Conservation (phyloP, 1,284 basidiomycete species). For the Anthracocystis panici-leucophaei region DNA sequence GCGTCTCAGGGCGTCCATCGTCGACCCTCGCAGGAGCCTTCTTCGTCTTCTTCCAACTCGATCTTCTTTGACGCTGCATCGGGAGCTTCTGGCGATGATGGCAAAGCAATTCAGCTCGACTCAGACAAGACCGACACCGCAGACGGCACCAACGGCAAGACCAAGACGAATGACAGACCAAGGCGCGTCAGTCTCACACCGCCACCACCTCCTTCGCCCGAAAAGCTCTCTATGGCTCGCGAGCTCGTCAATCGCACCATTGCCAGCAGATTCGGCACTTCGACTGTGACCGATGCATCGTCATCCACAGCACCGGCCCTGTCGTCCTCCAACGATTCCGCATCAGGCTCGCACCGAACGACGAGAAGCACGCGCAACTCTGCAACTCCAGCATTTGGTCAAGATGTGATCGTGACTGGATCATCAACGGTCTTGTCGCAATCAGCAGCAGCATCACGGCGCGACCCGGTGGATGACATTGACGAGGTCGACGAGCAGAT, state of each 20-base stretch:
- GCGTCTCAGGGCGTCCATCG: conserved; percentile 18
- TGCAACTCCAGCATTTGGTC: conserved; percentile 18
- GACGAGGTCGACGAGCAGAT: conserved; percentile 18
- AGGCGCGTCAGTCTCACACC: conserved; percentile 37
- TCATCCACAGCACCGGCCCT: not conserved
- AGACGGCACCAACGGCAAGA: not conserved
- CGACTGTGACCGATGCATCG: conserved; percentile 2
- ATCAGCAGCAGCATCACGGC: not conserved
- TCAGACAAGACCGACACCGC: not conserved
- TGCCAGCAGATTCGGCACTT: conserved; percentile 12
- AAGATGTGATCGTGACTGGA: not conserved
- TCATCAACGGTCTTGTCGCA: conserved; percentile 1
- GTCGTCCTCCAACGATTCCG: not conserved
- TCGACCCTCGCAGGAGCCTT: conserved; percentile 20
- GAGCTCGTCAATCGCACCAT: conserved; percentile 37
- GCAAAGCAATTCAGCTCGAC: not conserved
- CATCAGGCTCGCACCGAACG: not conserved
- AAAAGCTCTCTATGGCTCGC: conserved; percentile 37
- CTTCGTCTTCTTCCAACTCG: conserved; percentile 6
- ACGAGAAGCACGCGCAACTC: conserved; percentile 23
- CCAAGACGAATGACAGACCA: conserved; percentile 6
- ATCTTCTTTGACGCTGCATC: conserved; percentile 3
- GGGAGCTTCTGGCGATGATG: not conserved
- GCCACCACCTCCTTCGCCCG: conserved; percentile 29
- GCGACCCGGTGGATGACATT: conserved; percentile 5